A percentile compares a stretch with the other conserved stretches of the same genome.
Conservation (phyloP, 2,329 filamentous ascomycete genomes). For the Cadophora malorum region DNA sequence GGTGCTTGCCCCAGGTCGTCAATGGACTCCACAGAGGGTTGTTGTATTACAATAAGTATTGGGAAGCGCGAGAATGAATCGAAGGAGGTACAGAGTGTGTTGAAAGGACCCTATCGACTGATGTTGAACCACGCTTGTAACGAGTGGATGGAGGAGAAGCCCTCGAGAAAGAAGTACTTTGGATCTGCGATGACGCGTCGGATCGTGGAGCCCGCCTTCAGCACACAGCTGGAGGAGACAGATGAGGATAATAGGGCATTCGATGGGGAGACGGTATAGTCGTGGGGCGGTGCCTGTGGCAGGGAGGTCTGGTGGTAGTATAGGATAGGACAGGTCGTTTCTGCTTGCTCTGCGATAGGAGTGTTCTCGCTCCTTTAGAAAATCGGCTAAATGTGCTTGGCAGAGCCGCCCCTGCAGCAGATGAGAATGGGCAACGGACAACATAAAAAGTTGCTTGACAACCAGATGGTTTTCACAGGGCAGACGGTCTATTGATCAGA, state of each 20-base stretch:
- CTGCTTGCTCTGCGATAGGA: constrained; percentile 31
- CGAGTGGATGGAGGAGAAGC: constrained; percentile 44
- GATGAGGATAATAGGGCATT: constrained; percentile 34
- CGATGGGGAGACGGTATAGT: constrained; percentile 31
- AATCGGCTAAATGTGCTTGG: constrained; percentile 30
- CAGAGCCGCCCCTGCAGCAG: constrained; percentile 19
- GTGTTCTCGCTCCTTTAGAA: constrained; percentile 18
- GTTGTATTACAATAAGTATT: constrained; percentile 40
- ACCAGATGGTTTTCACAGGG: background rate
- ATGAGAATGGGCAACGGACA: background rate
- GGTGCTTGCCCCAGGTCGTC: constrained; percentile 32
- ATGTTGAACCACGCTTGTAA: constrained; percentile 36
- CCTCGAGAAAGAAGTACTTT: constrained; percentile 38
- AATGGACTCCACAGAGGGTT: constrained; percentile 23
- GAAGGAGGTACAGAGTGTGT: constrained; percentile 29
- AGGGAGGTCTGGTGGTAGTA: constrained; percentile 25
- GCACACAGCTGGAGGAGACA: constrained; percentile 36
- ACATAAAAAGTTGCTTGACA: background rate
- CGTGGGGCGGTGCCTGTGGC: constrained; percentile 31
- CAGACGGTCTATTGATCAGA: background rate
- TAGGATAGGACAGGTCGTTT: constrained; percentile 32
- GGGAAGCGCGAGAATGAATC: constrained; percentile 38
- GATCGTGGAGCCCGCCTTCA: constrained; percentile 30
- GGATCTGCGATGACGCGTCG: constrained; percentile 42
- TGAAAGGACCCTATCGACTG: constrained; percentile 35